Conservation (phyloP, 148 eudicot genomes). For the Salicornia ramosissima region DNA sequence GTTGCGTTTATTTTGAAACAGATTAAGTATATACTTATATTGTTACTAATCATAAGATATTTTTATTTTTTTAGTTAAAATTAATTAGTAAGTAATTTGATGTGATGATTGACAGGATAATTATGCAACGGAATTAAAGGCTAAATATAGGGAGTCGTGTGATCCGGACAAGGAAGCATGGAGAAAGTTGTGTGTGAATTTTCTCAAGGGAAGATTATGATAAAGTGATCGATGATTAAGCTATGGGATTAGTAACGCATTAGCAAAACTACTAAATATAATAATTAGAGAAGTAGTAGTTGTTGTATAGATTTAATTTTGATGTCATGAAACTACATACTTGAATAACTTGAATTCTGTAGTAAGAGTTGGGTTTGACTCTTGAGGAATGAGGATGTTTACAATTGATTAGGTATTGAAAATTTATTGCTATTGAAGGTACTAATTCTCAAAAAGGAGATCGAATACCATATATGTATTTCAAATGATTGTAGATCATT, state of each 20-base stretch:
- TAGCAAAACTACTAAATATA: neutral
- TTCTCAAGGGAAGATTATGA: slow-evolving; percentile 59
- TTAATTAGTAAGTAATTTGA: neutral
- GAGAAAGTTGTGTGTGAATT: slow-evolving; percentile 61
- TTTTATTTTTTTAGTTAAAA: neutral
- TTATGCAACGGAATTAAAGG: slow-evolving; percentile 51
- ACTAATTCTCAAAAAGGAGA: no score
- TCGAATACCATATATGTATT: no score
- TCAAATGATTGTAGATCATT: no score
- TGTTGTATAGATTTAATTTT: neutral
- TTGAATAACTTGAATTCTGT: neutral
- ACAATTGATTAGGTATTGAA: neutral
- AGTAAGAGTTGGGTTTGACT: neutral
- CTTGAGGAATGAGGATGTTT: slow-evolving; percentile 9
- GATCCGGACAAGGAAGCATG: slow-evolving; percentile 78
- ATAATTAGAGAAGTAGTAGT: neutral
- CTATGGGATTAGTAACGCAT: neutral
- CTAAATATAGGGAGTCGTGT: slow-evolving; percentile 31
- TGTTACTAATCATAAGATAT: no score
- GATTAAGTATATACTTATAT: no score
- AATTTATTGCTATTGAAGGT: no score
- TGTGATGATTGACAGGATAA: slow-evolving; percentile 35
- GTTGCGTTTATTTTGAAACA: no score
- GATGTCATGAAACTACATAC: neutral
- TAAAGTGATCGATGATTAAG: neutral